Percentiles rank a stretch among this genome's conserved stretches.
Evolutionary conservation across 352 stramenopile genomes (phyloP).

Genomic region (Sclerospora graminicola): DNA sequence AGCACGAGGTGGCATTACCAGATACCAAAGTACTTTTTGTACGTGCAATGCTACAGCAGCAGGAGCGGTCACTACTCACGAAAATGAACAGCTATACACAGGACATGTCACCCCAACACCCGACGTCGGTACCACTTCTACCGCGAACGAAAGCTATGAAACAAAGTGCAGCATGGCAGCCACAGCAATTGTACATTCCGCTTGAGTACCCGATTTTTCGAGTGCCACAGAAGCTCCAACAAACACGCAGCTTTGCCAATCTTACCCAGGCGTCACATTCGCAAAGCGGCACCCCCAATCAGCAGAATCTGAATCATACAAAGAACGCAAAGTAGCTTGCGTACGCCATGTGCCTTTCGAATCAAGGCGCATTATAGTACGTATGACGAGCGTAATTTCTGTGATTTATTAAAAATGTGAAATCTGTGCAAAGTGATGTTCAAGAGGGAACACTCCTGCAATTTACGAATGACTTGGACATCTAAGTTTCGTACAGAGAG

Average conservation of each 20-base stretch:
- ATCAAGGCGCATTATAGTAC: too few species aligned
- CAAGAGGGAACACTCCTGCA: too few species aligned
- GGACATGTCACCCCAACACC: conserved; percentile 10
- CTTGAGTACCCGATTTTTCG: conserved; percentile 63
- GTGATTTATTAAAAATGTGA: too few species aligned
- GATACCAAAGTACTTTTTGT: conserved; percentile 74
- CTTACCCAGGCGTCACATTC: conserved; percentile 12
- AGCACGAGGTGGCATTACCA: conserved; percentile 61
- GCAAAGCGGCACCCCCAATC: conserved; percentile 1
- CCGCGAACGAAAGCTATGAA: conserved; percentile 37
- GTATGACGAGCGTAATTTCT: too few species aligned
- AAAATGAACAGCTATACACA: conserved; percentile 40
- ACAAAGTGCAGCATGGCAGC: conserved; percentile 28
- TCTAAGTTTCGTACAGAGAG: too few species aligned
- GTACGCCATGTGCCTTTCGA: too few species aligned
- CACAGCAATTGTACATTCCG: conserved; percentile 22
- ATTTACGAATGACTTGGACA: too few species aligned
- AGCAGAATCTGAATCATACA: conserved; percentile 4
- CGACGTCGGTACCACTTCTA: conserved; percentile 14
- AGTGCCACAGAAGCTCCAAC: conserved; percentile 26
- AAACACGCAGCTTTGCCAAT: conserved; percentile 30
- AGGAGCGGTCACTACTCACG: conserved; percentile 62
- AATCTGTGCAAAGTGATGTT: background rate
- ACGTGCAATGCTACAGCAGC: conserved; percentile 78
- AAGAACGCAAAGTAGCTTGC: conserved; percentile 2